Conservation (phyloP, 441 rosid genomes). For the Syzygium malaccense region DNA sequence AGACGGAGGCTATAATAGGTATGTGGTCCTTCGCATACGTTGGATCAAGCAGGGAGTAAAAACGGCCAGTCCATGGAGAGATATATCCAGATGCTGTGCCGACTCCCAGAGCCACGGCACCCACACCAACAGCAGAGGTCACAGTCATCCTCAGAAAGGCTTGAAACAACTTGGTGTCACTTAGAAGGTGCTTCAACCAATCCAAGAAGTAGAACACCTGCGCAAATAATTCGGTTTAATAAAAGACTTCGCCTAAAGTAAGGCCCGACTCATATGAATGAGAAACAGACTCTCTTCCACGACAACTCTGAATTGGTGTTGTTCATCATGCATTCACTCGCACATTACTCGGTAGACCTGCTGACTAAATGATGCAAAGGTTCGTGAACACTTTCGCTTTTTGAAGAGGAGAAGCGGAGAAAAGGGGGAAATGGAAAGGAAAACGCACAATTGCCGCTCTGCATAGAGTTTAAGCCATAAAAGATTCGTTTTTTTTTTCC, state of each 20-base stretch:
- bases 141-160: constrained; percentile 82
- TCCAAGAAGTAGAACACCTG: constrained; percentile 93
- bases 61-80: constrained; percentile 99
- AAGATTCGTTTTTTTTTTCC: not conserved
- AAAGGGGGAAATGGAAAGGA: not conserved
- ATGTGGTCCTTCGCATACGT: constrained; percentile 97
- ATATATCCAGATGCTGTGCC: constrained; percentile 96
- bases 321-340: not conserved
- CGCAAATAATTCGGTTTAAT: constrained; percentile 3
- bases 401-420: not conserved
- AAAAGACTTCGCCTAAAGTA: not conserved
- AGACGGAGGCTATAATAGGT: constrained; percentile 97
- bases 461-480: not conserved
- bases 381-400: not conserved
- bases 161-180: constrained; percentile 74
- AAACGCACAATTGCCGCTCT: constrained; percentile 2
- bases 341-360: not conserved
- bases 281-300: not conserved
- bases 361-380: not conserved
- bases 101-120: constrained; percentile 73
- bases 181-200: constrained; percentile 81
- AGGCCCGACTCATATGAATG: not conserved
- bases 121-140: constrained; percentile 61
- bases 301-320: not conserved
- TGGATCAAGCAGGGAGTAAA: constrained; percentile 93